A percentile compares a stretch with the other conserved stretches of the same genome.
phyloP scores from a whole-genome alignment of 202 grass and related monocot genomes.

The Carex sylvatica region DNA sequence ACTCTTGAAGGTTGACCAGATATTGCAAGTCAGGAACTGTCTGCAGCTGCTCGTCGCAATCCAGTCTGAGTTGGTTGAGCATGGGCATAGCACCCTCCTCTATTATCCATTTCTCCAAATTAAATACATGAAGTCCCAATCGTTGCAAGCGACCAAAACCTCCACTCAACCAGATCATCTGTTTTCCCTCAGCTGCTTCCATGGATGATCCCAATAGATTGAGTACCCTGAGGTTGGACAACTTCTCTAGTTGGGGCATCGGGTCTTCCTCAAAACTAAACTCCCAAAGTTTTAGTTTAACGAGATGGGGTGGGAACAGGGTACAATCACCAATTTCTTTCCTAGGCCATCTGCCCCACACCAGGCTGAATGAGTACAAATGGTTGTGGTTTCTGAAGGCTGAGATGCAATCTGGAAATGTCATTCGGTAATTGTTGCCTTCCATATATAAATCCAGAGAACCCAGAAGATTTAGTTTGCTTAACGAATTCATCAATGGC shows the following conservation, averaged over 20 bases:
- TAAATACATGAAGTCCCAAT: too few relatives aligned
- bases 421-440: accelerated
- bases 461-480: not conserved
- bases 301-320: not conserved
- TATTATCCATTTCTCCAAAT: too few relatives aligned
- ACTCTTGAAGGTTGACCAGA: not conserved
- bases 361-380: not conserved
- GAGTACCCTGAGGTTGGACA: too few relatives aligned
- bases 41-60: not conserved
- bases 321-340: too few relatives aligned
- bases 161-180: too few relatives aligned
- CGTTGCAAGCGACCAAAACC: too few relatives aligned
- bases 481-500: not conserved
- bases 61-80: not conserved
- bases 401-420: not conserved
- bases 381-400: too few relatives aligned
- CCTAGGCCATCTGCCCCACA: not conserved
- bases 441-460: not conserved
- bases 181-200: too few relatives aligned
- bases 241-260: too few relatives aligned
- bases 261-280: not conserved
- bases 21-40: conserved; percentile 10
- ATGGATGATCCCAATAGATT: too few relatives aligned
- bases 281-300: not conserved
- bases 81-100: too few relatives aligned